These are phyloP conservation scores for Przewalskia tangutica DNA, from an alignment of 257 asterid genomes.

Conservation along the genomic window DNA sequence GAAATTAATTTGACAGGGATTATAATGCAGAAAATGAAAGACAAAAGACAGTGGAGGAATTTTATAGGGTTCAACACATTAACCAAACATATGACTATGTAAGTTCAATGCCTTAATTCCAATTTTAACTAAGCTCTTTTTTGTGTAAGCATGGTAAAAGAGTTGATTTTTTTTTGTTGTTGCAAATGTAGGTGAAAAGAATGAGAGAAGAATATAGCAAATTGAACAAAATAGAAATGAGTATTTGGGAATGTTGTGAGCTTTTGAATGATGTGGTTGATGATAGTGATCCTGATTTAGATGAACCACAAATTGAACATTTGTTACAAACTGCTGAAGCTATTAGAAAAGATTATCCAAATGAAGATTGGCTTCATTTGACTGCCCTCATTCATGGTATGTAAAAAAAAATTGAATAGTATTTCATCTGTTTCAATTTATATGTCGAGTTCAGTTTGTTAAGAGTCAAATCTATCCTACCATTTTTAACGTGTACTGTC, in stretches of 20 bases:
- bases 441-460: neutral
- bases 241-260: slow-evolving; percentile 36
- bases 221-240: slow-evolving; percentile 2
- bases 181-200: neutral
- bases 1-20: slow-evolving; percentile 24
- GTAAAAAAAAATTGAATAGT: neutral
- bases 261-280: slow-evolving; percentile 27
- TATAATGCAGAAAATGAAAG: slow-evolving; percentile 53
- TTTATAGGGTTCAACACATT: slow-evolving; percentile 53
- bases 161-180: neutral
- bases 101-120: slow-evolving; percentile 8
- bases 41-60: slow-evolving; percentile 61
- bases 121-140: neutral
- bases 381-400: slow-evolving; percentile 16
- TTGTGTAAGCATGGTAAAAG: neutral
- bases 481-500: no score
- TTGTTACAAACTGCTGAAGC: neutral
- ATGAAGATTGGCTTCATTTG: slow-evolving; percentile 3
- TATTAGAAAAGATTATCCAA: slow-evolving; percentile 1
- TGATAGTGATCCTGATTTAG: slow-evolving; percentile 3
- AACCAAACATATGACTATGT: slow-evolving; percentile 57
- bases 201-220: neutral
- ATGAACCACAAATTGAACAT: slow-evolving; percentile 3
- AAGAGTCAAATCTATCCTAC: no score
- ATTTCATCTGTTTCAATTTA: neutral